phyloP scores from a whole-genome alignment of 441 rosid species.

The Bocquillonia castaneifolia region DNA sequence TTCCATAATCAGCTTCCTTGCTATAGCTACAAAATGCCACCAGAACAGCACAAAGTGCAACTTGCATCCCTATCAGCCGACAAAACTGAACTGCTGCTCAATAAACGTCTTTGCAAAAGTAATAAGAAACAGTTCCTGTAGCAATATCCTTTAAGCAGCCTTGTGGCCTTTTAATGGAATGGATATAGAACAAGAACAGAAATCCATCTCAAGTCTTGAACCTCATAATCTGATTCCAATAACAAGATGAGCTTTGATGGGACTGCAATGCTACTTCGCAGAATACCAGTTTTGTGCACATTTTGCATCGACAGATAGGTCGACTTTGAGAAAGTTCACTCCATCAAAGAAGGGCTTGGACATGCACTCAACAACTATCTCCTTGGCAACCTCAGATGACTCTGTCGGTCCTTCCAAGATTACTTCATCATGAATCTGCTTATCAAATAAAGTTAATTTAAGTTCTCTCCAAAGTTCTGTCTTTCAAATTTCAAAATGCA shows the following conservation, averaged over 20 bases:
- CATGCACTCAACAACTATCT: constrained; percentile 86
- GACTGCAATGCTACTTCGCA: constrained; percentile 45
- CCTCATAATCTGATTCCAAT: background rate
- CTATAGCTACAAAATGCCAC: background rate
- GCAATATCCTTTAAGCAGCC: constrained; percentile 7
- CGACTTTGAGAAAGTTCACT: constrained; percentile 69
- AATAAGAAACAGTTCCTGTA: constrained; percentile 4
- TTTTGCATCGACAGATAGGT: constrained; percentile 80
- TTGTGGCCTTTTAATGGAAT: background rate
- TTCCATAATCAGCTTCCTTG: background rate
- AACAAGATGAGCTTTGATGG: constrained; percentile 11
- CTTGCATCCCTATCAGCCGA: background rate
- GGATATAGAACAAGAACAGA: background rate
- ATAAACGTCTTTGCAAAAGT: background rate
- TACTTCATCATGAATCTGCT: constrained; percentile 96
- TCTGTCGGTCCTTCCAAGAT: constrained; percentile 95
- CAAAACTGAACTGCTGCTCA: constrained; percentile 7
- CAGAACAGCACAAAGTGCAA: background rate
- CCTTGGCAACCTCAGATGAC: constrained; percentile 78
- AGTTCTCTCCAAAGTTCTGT: no score
- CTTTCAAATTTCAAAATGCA: background rate
- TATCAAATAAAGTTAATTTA: constrained; percentile 20
- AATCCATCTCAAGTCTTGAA: constrained; percentile 8
- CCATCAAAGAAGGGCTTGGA: constrained; percentile 78
- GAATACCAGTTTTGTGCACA: constrained; percentile 93